Conservation (phyloP, 2,329 filamentous ascomycete genomes). For the Tricladium varicosporioides region DNA sequence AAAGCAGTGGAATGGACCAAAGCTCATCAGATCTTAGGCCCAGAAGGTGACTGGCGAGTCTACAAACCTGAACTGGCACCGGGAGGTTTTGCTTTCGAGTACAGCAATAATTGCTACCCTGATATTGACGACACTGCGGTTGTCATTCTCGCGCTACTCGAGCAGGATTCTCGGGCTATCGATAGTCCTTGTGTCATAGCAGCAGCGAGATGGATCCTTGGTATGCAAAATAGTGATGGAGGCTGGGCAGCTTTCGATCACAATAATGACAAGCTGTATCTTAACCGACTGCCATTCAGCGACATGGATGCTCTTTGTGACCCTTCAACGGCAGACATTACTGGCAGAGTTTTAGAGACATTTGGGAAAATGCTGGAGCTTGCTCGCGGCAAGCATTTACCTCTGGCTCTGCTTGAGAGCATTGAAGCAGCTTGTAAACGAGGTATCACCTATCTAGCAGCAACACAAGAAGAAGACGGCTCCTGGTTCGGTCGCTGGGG, state of each 20-base stretch:
- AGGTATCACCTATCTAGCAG: not conserved
- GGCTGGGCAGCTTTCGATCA: constrained; percentile 38
- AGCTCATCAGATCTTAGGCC: constrained; percentile 26
- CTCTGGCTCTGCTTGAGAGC: not conserved
- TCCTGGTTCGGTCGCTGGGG: constrained; percentile 11
- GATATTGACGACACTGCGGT: constrained; percentile 37
- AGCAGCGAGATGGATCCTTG: constrained; percentile 30
- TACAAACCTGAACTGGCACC: constrained; percentile 23
- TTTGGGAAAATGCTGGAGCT: constrained; percentile 27
- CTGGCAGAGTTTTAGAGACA: constrained; percentile 31
- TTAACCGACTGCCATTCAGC: constrained; percentile 38
- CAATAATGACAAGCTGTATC: constrained; percentile 34
- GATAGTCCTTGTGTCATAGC: not conserved
- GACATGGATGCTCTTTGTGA: constrained; percentile 38
- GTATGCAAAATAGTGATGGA: constrained; percentile 39
- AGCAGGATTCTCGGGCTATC: constrained; percentile 19
- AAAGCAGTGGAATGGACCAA: constrained; percentile 21
- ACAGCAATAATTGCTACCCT: constrained; percentile 34
- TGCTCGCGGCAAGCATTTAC: not conserved
- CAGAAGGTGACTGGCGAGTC: constrained; percentile 33
- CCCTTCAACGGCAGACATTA: constrained; percentile 35
- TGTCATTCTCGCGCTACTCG: constrained; percentile 31
- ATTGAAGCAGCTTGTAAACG: not conserved
- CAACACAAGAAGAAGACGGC: constrained; percentile 1
- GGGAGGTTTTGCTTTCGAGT: constrained; percentile 35